Evolutionary conservation across 1,139 yeast species (phyloP).

Genomic region (Pichia sp.): DNA sequence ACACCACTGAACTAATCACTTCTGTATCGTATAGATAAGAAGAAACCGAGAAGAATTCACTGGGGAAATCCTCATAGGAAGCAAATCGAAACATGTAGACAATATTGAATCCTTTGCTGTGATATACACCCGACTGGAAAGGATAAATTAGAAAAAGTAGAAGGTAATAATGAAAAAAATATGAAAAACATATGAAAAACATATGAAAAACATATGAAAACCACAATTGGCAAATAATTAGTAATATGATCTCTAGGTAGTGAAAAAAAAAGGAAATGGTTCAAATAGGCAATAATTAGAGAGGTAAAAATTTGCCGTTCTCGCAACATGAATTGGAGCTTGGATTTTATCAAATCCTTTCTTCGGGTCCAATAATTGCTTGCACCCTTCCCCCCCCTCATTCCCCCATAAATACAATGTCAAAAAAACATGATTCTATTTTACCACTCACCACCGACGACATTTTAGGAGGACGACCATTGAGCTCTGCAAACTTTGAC

Average conservation of each 20-base stretch:
- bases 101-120: background rate
- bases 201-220: background rate
- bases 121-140: background rate
- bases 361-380: no score
- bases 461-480: slow-evolving; percentile 8
- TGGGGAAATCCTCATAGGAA: slow-evolving; percentile 1
- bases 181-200: no score
- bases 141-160: background rate
- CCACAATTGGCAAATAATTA: background rate
- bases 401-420: background rate
- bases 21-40: background rate
- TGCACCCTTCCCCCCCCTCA: background rate
- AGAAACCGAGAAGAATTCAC: background rate
- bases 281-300: background rate
- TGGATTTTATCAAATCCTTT: no score
- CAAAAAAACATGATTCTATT: slow-evolving; percentile 7
- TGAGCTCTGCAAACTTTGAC: slow-evolving; percentile 2
- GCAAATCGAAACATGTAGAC: slow-evolving; percentile 4
- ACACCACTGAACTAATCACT: no score
- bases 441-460: slow-evolving; percentile 18
- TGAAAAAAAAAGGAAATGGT: background rate
- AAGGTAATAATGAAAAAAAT: background rate
- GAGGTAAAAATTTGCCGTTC: background rate
- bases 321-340: background rate
- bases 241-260: background rate